Conservation (phyloP, 2,329 filamentous ascomycete genomes). For the Xylaria sp. region DNA sequence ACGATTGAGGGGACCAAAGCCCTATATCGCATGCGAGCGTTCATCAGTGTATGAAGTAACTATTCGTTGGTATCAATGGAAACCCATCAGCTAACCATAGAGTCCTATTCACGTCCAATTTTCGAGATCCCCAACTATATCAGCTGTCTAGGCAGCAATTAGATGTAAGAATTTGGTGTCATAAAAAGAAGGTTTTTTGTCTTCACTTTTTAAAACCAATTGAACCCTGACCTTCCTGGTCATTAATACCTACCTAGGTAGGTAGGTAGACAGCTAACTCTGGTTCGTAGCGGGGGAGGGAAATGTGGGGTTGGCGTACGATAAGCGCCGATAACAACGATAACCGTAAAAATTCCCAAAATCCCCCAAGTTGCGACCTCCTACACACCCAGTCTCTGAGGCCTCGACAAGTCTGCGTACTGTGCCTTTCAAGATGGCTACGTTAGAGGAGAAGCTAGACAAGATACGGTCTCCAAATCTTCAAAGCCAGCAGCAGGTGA, state of each 20-base stretch:
- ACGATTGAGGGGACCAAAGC: constrained; percentile 19
- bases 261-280: too few species aligned
- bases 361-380: constrained; percentile 19
- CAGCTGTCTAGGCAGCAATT: not conserved
- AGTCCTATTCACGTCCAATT: not conserved
- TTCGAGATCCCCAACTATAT: not conserved
- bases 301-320: constrained; percentile 44
- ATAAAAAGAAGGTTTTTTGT: not conserved
- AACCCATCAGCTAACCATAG: not conserved
- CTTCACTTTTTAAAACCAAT: too few species aligned
- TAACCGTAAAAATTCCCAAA: constrained; percentile 44
- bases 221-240: not conserved
- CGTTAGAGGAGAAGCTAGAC: constrained; percentile 88
- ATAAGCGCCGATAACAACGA: constrained; percentile 45
- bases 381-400: constrained; percentile 19
- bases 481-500: constrained; percentile 92
- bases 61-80: constrained; percentile 20
- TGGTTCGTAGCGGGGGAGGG: constrained; percentile 34
- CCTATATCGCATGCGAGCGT: constrained; percentile 29
- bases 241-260: not conserved
- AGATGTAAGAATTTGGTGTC: not conserved
- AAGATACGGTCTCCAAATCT: constrained; percentile 98
- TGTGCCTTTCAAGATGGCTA: constrained; percentile 56
- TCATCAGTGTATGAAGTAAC: constrained; percentile 27
- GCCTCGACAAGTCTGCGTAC: constrained; percentile 31